A percentile compares a stretch with the other conserved stretches of the same genome.
phyloP scores from a whole-genome alignment of 1,284 basidiomycete genomes.

The Pulchroboletus neoregius region DNA sequence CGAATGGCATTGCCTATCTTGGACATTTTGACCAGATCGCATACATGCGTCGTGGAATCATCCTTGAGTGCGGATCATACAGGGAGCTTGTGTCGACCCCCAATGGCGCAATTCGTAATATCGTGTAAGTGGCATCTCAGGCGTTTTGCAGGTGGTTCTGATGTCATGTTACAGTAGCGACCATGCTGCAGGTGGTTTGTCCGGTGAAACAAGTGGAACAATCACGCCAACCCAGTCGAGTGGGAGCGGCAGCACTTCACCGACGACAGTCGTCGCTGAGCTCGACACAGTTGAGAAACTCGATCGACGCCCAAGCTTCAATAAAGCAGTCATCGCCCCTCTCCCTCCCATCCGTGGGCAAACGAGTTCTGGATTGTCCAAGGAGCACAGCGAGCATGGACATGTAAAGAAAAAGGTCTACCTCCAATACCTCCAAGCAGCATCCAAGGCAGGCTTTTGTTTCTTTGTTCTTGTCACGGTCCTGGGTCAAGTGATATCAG shows the following conservation, averaged over 20 bases:
- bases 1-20: slow-evolving; percentile 86
- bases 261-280: too few relatives aligned
- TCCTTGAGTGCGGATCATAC: slow-evolving; percentile 78
- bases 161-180: too few relatives aligned
- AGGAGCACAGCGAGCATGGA: slow-evolving; percentile 83
- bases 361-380: slow-evolving; percentile 46
- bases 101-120: slow-evolving; percentile 70
- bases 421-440: slow-evolving; percentile 73
- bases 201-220: slow-evolving; percentile 44
- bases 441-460: slow-evolving; percentile 68
- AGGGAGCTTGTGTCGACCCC: slow-evolving; percentile 58
- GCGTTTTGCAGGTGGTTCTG: too few relatives aligned
- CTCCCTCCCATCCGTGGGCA: slow-evolving; percentile 38
- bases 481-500: slow-evolving; percentile 50
- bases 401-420: slow-evolving; percentile 80
- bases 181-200: slow-evolving; percentile 40
- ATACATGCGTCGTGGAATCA: slow-evolving; percentile 80
- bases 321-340: slow-evolving; percentile 40
- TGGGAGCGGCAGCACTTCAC: slow-evolving; percentile 44
- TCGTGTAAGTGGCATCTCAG: slow-evolving; percentile 64
- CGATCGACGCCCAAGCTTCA: slow-evolving; percentile 41
- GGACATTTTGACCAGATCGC: slow-evolving; percentile 77
- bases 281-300: too few relatives aligned
- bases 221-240: too few relatives aligned
- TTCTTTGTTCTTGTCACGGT: slow-evolving; percentile 62